Conservation (phyloP, 2,329 filamentous ascomycete genomes). For the Exophiala dermatitidis region DNA sequence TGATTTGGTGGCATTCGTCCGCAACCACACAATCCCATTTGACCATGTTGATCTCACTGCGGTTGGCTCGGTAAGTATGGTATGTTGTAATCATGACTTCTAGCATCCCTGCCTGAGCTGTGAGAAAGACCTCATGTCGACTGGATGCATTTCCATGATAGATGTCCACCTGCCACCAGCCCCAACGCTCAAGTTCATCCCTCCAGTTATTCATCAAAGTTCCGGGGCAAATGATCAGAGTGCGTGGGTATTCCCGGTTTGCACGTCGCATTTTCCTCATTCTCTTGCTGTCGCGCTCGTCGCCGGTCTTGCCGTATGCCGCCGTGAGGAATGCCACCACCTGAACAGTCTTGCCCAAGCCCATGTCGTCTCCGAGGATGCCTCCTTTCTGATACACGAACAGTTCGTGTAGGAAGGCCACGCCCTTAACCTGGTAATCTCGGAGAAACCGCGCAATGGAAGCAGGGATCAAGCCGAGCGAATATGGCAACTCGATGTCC, state of each 20-base stretch:
- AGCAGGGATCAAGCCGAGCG: conserved; percentile 74
- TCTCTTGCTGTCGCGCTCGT: conserved; percentile 73
- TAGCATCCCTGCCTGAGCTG: conserved; percentile 66
- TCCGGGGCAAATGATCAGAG: conserved; percentile 82
- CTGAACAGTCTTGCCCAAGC: conserved; percentile 92
- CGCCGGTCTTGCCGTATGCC: conserved; percentile 89
- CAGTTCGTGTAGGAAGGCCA: conserved; percentile 73
- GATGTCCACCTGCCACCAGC: conserved; percentile 84
- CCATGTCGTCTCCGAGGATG: conserved; percentile 95
- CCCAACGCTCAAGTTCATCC: conserved; percentile 79
- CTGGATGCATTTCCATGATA: conserved; percentile 63
- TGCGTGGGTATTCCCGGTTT: conserved; percentile 68
- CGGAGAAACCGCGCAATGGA: conserved; percentile 85
- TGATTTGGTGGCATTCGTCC: conserved; percentile 87
- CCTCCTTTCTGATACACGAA: conserved; percentile 89
- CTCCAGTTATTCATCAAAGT: conserved; percentile 87
- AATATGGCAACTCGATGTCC: conserved; percentile 67
- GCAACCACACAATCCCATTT: conserved; percentile 92
- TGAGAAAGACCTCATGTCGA: conserved; percentile 62
- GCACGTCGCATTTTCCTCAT: conserved; percentile 76
- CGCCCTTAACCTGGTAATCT: conserved; percentile 83
- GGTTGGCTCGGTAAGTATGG: conserved; percentile 71
- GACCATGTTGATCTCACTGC: conserved; percentile 68
- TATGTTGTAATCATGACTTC: conserved; percentile 97
- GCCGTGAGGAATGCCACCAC: conserved; percentile 86